phyloP scores from a whole-genome alignment of 164 flowering plant species.

The Piper longum region DNA sequence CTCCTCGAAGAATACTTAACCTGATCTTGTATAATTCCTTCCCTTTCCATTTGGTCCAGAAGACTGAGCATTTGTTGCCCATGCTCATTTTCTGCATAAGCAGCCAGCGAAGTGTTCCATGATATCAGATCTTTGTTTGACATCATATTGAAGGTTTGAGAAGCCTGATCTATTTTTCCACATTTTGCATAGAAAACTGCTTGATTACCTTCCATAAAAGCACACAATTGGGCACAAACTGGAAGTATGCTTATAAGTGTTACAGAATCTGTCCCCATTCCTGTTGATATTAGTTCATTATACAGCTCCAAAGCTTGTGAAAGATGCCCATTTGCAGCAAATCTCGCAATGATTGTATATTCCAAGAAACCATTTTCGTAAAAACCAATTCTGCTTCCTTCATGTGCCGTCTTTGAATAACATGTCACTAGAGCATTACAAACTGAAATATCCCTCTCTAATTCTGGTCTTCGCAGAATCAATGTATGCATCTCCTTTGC shows the following conservation, averaged over 20 bases:
- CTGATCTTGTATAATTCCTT: constrained; percentile 48
- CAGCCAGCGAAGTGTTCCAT: constrained; percentile 75
- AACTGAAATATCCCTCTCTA: constrained; percentile 33
- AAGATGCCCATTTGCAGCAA: constrained; percentile 33
- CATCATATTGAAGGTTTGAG: constrained; percentile 28
- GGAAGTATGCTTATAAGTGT: constrained; percentile 57
- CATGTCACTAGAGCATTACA: constrained; percentile 57
- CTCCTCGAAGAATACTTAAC: constrained; percentile 30
- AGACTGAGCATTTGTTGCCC: constrained; percentile 19
- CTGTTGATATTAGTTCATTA: constrained; percentile 20
- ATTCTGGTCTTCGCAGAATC: constrained; percentile 20
- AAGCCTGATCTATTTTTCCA: constrained; percentile 29
- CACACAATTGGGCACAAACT: constrained; percentile 35
- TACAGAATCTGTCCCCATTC: constrained; percentile 30
- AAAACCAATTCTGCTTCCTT: constrained; percentile 46
- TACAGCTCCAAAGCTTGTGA: constrained; percentile 39
- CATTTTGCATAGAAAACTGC: constrained; percentile 54
- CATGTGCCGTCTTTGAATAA: constrained; percentile 41
- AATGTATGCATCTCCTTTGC: constrained; percentile 56
- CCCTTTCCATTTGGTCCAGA: constrained; percentile 31
- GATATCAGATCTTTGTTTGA: constrained; percentile 48
- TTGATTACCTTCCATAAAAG: constrained; percentile 32
- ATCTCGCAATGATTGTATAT: constrained; percentile 67
- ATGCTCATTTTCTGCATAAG: constrained; percentile 22
- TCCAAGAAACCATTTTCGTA: constrained; percentile 65